Conservation (phyloP, 2,329 filamentous ascomycete genomes). For the Trichoderma endophyticum region DNA sequence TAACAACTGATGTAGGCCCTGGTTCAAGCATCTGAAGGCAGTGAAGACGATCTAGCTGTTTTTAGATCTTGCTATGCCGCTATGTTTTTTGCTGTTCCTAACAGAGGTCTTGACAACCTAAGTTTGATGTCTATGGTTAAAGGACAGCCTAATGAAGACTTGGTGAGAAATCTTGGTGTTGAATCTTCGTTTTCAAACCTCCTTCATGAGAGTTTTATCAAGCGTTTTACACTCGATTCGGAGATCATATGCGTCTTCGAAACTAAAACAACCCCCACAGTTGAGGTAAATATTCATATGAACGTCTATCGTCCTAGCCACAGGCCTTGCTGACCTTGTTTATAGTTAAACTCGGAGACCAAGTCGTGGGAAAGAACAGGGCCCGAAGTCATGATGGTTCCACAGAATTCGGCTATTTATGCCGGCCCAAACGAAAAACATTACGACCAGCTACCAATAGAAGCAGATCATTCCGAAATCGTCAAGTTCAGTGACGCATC, state of each 20-base stretch:
- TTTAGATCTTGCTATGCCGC: constrained; percentile 24
- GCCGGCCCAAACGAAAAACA: constrained; percentile 21
- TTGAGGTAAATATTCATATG: constrained; percentile 18
- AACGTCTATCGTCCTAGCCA: not conserved
- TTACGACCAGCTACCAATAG: constrained; percentile 24
- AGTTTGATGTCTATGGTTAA: constrained; percentile 23
- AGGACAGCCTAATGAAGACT: constrained; percentile 25
- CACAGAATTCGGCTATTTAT: constrained; percentile 26
- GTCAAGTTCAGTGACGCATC: constrained; percentile 23
- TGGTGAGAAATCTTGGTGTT: constrained; percentile 25
- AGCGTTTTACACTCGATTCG: constrained; percentile 20
- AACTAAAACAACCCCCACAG: constrained; percentile 20
- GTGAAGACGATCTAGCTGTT: constrained; percentile 8
- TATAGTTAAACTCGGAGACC: not conserved
- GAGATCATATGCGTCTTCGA: constrained; percentile 24
- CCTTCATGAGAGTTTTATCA: constrained; percentile 23
- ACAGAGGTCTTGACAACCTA: constrained; percentile 26
- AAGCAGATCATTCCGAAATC: constrained; percentile 26
- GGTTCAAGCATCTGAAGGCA: constrained; percentile 16
- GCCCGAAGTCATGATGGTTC: constrained; percentile 23
- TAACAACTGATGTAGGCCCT: constrained; percentile 21
- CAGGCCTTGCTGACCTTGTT: not conserved
- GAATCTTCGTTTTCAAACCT: constrained; percentile 23
- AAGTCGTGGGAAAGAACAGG: constrained; percentile 20
- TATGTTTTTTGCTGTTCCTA: constrained; percentile 31